Base-by-base conservation (phyloP, 345 rosid species). In the Gynandropsis gynandra region DNA sequence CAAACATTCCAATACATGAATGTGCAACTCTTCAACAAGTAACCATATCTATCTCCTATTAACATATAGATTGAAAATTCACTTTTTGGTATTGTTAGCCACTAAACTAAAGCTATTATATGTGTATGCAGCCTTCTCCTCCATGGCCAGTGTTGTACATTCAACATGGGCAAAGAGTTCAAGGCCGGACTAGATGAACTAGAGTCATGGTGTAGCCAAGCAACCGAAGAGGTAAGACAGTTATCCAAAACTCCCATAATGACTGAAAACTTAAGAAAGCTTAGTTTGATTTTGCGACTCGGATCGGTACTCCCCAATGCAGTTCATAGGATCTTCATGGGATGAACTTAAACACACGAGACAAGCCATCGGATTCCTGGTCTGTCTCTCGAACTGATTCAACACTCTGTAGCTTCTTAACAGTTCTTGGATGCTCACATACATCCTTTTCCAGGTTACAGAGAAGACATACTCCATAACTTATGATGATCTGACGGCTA, bases 261-360 rank as follows among this genome's bases (percentile, higher is more conserved):
- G 1, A 12, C 8, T 46, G 12, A 47, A 47, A 33, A 52, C 50
- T n/a, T n/a, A n/a, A n/a, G n/a, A n/a, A n/a, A n/a, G n/a, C n/a
- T 37, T 16, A 8, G 31, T 9, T 15, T 47, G 42, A n/a, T 20
- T 36, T 11, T 38, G n/a, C n/a, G 18, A 55, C 42, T 46, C 50
- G 15, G 7, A 35, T 35, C 41, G n/a, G n/a, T n/a, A n/a, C n/a
- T n/a, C n/a, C n/a, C 17, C 59, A 17, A 53, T 72, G 72, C 80
- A 90, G 96, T 80, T 74, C 38, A 81, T 77, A 33, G 98, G 95
- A 21, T 58, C 72, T 20, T 76, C 92, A 19, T 80, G 89, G 96
- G 87, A 82, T 69, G 95, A 90, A 70, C 82, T 90, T 52, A 87
- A 74, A 66, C 92, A 80, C 72, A 82, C 87, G 39, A 81, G 85